Evolutionary conservation across 1,139 yeast genomes (phyloP), one percentile per base, ranked within the genome.

Genomic region (Geotrichum bryndzae): DNA sequence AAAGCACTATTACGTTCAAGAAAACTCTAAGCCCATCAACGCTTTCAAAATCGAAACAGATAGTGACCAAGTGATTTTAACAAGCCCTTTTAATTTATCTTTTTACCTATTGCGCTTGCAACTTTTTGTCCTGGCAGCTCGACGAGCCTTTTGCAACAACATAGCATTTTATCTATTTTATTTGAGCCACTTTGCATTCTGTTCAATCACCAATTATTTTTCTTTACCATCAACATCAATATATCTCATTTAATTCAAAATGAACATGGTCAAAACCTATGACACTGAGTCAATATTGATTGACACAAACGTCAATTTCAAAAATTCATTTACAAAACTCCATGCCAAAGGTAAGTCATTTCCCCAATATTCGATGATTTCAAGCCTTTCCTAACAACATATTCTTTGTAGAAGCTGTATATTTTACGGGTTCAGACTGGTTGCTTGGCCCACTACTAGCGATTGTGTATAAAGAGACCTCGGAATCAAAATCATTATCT

Each of bases 401-500:
- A 22, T 52, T 7, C 15, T 18, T 51, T 13, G 31, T 65, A 63
- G 74, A 73, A 54, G 77, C 79, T 22, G 79, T 76, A 2, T 76
- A 74, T 66, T 68, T 76, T 69, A 66, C 74, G 3, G 77, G 77
- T 15, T 64, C 69, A 31, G 79, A 76, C 66, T 67, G 72, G 4
- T 65, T 74, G 15, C 71, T 75, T 56, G 78, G 78, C 48, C 67
- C 66, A 13, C 67, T 75, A 2, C 58, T 76, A 31, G 74, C 76
- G 1, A 67, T 74, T 6, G 70, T 76, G 15, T 73, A 72, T 60
- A 65, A 66, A 51, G 63, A 66, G 33, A 63, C 59, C 11, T 64
- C 65, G 10, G 53, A 60, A 6, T 51, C 64, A 46, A 60, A 54
- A 5, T 23, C 23, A 64, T 77, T 87, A 23, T 82, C 87, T 61